phyloP scores from a whole-genome alignment of 2,329 filamentous ascomycete species.

The Fusarium sp. region DNA sequence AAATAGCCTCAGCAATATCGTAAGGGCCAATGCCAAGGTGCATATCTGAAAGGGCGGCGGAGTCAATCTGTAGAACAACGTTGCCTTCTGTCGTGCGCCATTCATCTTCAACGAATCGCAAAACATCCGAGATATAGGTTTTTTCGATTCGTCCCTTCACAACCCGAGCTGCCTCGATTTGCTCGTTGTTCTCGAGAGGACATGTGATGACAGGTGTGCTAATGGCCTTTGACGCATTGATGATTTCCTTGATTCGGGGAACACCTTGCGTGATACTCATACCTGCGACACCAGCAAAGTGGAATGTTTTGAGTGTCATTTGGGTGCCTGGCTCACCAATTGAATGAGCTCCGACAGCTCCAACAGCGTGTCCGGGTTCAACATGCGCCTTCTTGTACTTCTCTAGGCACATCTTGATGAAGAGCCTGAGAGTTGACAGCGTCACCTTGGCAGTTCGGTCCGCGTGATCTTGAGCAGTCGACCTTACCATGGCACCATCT shows the following conservation, averaged over 20 bases:
- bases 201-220: constrained; percentile 95
- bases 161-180: constrained; percentile 83
- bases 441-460: constrained; percentile 89
- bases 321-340: constrained; percentile 98
- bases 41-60: constrained; percentile 78
- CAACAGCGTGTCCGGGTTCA: constrained; percentile 94
- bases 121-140: constrained; percentile 85
- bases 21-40: constrained; percentile 79
- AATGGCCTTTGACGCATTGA: constrained; percentile 95
- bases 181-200: constrained; percentile 77
- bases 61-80: constrained; percentile 84
- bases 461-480: constrained; percentile 59
- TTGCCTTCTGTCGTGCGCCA: constrained; percentile 83
- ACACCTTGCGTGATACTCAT: constrained; percentile 99
- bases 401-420: constrained; percentile 82
- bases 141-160: constrained; percentile 96
- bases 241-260: constrained; percentile 99
- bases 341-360: constrained; percentile 94
- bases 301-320: constrained; percentile 99
- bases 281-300: constrained; percentile 98
- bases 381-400: constrained; percentile 94
- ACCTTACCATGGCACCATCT: constrained; percentile 31
- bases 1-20: constrained; percentile 81
- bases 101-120: constrained; percentile 84
- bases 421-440: constrained; percentile 73